Base-by-base conservation (phyloP, 176 grass and related monocot species). In the Urochloa ruziziensis region DNA sequence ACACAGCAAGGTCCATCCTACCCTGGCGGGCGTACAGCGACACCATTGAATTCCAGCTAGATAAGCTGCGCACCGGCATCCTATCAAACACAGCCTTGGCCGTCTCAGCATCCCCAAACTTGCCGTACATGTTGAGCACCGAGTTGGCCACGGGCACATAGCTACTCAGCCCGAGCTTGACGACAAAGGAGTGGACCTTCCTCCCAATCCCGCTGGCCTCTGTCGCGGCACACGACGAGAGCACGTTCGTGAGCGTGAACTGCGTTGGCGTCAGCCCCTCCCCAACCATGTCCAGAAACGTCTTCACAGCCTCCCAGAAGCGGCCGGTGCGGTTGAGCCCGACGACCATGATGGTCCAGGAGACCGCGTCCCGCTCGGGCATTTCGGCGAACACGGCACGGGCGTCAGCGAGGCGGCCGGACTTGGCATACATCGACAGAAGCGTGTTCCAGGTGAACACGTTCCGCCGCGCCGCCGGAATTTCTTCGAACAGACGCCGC, bases 361-460 rank as follows among this genome's bases (percentile, higher is more conserved):
- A 91, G 24, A 98, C 85, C 11, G 91, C 87, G 53, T 93, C 93
- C 53, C 68, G 85, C n/a, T 92, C 70, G 3, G 93, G 96, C 96
- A 95, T 95, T 93, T 84, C 71, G 24, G 68, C 91, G 53, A 98
- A 93, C 88, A 93, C 2, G 0, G 62, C 62, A 14, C 82, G 64
- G 17, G 87, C 96, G 54, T 70, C 81, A 5, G 30, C 27, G 37
- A 91, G 80, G 43, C 37, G 78, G 2, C 91, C 76, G 6, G 79
- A 74, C 83, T 95, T 98, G 18, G 91, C 63, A 14, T 90, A 79
- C 87, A 88, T 70, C 5, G 92, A 91, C 23, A 98, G 80, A 2
- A 98, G 25, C 70, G 93, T 73, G 62, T 95, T 98, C 96, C 93
- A 95, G 0, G 95, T 95, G 82, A 95, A 93, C 19, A 84, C 27